A percentile compares a stretch with the other conserved stretches of the same genome.
Evolutionary conservation across 2,329 filamentous ascomycete genomes (phyloP).

Genomic region (Cladobotryum mycophilum): DNA sequence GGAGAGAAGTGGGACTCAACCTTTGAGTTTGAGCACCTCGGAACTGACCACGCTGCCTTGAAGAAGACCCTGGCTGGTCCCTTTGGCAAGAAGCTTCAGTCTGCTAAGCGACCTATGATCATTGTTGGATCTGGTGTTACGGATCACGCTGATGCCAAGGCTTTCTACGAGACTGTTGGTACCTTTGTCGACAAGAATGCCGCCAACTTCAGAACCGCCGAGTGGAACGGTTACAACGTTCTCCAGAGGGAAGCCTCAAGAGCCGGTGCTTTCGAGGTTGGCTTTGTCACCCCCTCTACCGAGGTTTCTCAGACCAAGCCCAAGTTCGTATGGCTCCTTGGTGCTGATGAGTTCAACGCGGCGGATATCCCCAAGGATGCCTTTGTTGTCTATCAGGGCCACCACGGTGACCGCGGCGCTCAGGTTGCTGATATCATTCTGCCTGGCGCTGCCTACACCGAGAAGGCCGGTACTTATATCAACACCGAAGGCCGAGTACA

Average conservation of each 20-base stretch:
- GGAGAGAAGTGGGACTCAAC: slow-evolving; percentile 90
- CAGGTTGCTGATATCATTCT: slow-evolving; percentile 91
- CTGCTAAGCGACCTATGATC: slow-evolving; percentile 91
- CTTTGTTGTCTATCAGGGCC: slow-evolving; percentile 96
- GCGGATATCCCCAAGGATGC: slow-evolving; percentile 90
- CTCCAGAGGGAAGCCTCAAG: slow-evolving; percentile 90
- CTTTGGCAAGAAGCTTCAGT: slow-evolving; percentile 87
- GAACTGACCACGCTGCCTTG: slow-evolving; percentile 68
- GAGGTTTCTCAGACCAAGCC: slow-evolving; percentile 77
- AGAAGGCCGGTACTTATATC: slow-evolving; percentile 92
- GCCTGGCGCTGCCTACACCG: slow-evolving; percentile 90
- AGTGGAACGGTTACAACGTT: slow-evolving; percentile 98
- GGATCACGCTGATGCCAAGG: slow-evolving; percentile 85
- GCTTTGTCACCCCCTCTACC: slow-evolving; percentile 80
- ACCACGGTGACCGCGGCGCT: slow-evolving; percentile 91
- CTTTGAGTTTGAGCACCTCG: slow-evolving; percentile 91
- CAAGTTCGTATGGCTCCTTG: slow-evolving; percentile 95
- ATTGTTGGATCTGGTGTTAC: slow-evolving; percentile 88
- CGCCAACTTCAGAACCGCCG: slow-evolving; percentile 74
- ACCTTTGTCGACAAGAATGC: slow-evolving; percentile 90
- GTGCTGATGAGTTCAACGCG: slow-evolving; percentile 83
- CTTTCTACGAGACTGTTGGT: slow-evolving; percentile 87
- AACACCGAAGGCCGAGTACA: slow-evolving; percentile 98
- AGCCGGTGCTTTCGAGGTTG: slow-evolving; percentile 89
- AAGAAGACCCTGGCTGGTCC: slow-evolving; percentile 79